Evolutionary conservation across 495 filamentous ascomycete genomes (phyloP).

Genomic region (Aspergillus heteromorphus): DNA sequence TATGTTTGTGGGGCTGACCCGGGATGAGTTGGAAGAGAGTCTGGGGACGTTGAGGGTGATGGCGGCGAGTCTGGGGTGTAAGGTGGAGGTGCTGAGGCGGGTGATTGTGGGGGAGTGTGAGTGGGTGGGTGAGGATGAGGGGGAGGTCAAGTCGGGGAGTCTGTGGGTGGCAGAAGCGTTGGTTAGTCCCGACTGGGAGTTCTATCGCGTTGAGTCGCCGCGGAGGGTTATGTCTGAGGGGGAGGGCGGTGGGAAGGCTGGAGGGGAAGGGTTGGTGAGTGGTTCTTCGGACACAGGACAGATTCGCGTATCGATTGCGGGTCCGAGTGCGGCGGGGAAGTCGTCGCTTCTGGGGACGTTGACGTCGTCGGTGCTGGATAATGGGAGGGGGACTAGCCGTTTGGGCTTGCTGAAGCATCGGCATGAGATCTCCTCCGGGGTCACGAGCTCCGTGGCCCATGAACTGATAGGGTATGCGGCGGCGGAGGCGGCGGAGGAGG

Average conservation of each 20-base stretch:
- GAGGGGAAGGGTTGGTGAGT: constrained; percentile 5
- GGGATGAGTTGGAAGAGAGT: constrained; percentile 89
- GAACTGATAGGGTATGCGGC: constrained; percentile 79
- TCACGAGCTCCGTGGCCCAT: constrained; percentile 89
- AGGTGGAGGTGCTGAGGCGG: constrained; percentile 74
- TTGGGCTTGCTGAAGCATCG: constrained; percentile 84
- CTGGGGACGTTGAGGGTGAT: constrained; percentile 76
- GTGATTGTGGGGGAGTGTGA: constrained; percentile 85
- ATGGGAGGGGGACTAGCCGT: constrained; percentile 83
- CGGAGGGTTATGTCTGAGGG: neutral
- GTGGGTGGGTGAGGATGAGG: constrained; percentile 51
- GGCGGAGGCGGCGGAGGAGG: constrained; percentile 10
- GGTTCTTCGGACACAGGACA: constrained; percentile 55
- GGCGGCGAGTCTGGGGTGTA: constrained; percentile 87
- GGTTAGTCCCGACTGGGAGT: constrained; percentile 57
- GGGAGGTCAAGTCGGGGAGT: constrained; percentile 41
- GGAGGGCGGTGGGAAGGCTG: neutral
- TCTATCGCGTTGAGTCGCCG: constrained; percentile 20
- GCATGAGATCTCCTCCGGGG: constrained; percentile 87
- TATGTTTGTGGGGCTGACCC: constrained; percentile 79
- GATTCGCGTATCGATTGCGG: constrained; percentile 84
- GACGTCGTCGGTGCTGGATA: constrained; percentile 81
- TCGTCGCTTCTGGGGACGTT: constrained; percentile 85
- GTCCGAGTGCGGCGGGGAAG: constrained; percentile 89
- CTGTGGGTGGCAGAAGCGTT: constrained; percentile 89